These are phyloP conservation scores for Drechmeria coniospora DNA, from an alignment of 2,329 filamentous ascomycete genomes.

Conservation along the genomic window DNA sequence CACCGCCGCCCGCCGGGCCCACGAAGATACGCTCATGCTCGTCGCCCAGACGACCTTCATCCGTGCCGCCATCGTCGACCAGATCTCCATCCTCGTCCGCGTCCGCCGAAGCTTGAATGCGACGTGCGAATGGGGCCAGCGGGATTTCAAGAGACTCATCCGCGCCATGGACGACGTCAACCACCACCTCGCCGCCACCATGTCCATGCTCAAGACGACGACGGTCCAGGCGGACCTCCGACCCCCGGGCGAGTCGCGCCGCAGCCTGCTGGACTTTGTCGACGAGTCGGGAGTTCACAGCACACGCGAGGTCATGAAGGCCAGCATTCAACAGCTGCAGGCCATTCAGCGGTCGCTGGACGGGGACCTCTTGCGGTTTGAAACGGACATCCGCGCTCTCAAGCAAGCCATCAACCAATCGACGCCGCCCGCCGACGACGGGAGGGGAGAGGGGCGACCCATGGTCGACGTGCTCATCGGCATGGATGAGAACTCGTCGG, in stretches of 20 bases:
- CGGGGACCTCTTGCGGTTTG: slow-evolving; percentile 58
- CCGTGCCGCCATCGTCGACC: slow-evolving; percentile 41
- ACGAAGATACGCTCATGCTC: slow-evolving; percentile 67
- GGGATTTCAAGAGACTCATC: slow-evolving; percentile 46
- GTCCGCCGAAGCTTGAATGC: slow-evolving; percentile 35
- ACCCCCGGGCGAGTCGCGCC: slow-evolving; percentile 39
- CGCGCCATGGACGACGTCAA: slow-evolving; percentile 52
- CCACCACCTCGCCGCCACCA: slow-evolving; percentile 46
- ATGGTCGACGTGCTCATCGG: slow-evolving; percentile 40
- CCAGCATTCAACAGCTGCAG: slow-evolving; percentile 56
- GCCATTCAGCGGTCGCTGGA: slow-evolving; percentile 58
- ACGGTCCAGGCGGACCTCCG: slow-evolving; percentile 49
- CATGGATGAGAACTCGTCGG: slow-evolving; percentile 60
- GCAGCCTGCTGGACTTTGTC: slow-evolving; percentile 60
- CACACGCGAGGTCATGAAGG: slow-evolving; percentile 51
- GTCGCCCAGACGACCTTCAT: slow-evolving; percentile 56
- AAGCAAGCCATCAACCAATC: slow-evolving; percentile 37
- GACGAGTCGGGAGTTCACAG: slow-evolving; percentile 54
- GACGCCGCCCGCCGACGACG: slow-evolving; percentile 9
- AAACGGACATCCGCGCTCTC: slow-evolving; percentile 54
- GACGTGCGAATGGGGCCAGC: slow-evolving; percentile 41
- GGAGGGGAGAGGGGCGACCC: slow-evolving; percentile 10
- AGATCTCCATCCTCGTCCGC: slow-evolving; percentile 34
- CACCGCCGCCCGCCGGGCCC: slow-evolving; percentile 53
- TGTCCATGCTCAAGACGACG: slow-evolving; percentile 48